phyloP scores from a whole-genome alignment of 2,329 filamentous ascomycete genomes.

The Zymoseptoria crescenta region DNA sequence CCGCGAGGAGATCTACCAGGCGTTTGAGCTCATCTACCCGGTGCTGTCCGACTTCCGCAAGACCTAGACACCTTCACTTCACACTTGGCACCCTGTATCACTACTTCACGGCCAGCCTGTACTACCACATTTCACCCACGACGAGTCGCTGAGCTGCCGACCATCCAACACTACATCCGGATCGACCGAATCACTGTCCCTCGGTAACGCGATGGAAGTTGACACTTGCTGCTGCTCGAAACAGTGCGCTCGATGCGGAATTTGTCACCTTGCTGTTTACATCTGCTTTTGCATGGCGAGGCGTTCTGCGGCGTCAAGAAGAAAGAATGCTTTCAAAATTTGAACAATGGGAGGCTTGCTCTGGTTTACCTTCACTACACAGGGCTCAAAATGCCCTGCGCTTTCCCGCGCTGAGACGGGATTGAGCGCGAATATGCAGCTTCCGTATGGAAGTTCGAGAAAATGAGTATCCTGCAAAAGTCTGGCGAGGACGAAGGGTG shows the following conservation, averaged over 20 bases:
- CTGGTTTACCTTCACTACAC: neutral
- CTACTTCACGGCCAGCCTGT: slow-evolving; percentile 20
- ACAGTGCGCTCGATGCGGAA: slow-evolving; percentile 1
- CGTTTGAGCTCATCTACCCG: slow-evolving; percentile 95
- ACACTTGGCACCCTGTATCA: slow-evolving; percentile 21
- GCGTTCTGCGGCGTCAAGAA: slow-evolving; percentile 18
- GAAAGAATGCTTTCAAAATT: neutral
- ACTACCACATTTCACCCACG: slow-evolving; percentile 18
- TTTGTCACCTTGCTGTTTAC: slow-evolving; percentile 12
- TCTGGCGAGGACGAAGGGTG: neutral
- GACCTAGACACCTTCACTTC: slow-evolving; percentile 8
- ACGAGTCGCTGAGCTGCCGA: slow-evolving; percentile 22
- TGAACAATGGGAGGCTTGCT: neutral
- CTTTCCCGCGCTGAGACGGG: neutral
- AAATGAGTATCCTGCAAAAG: neutral
- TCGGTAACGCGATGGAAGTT: neutral
- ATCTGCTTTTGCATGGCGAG: slow-evolving; percentile 25
- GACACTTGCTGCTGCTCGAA: slow-evolving; percentile 1
- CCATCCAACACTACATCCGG: slow-evolving; percentile 11
- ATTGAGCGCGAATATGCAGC: neutral
- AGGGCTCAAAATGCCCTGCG: neutral
- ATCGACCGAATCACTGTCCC: slow-evolving; percentile 3
- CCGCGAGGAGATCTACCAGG: slow-evolving; percentile 94
- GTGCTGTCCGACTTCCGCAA: slow-evolving; percentile 41
- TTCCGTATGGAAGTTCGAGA: neutral